Evolutionary conservation across 805 yeast species (phyloP), one percentile per base, ranked within the genome.

Genomic region (Yarrowia alimentaria): DNA sequence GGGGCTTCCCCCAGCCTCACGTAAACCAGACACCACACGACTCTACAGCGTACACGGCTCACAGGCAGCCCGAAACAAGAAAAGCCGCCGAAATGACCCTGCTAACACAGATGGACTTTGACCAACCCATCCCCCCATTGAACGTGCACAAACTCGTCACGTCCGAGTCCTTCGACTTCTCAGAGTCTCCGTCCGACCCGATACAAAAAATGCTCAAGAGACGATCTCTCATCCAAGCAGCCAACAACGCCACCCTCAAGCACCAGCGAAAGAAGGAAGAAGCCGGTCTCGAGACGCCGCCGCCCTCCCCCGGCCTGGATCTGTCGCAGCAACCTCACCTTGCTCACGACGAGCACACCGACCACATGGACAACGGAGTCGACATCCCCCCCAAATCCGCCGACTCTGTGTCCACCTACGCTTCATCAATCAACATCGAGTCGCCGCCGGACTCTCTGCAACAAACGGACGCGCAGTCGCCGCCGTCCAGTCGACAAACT

Each of bases 91-190:
- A 21, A 21, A 21, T 21, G 9, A 21, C 9, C 4, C 11, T 17
- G 28, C 45, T 37, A 26, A 37, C 47, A 5, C 24, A 40, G 47
- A 34, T 40, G 47, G 47, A 40, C 13, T 25, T 40, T 11, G 31
- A 37, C 22, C 31, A 25, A n/a, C 47, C 47, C 24, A 14, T 40
- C 16, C 33, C 32, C 7, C 47, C 33, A 30, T 28, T 40, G 25
- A 28, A 26, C 47, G 47, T 40, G 47, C 25, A 40, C 47, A 40
- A 40, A 13, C 47, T 40, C 14, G 47, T 40, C 3, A 5, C 47
- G 7, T 40, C 50, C n/a, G 50, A 43, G 22, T 30, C 50, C 21
- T 43, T 43, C 12, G 50, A 43, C 37, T 43, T 43, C 21, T 43
- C 50, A 13, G 50, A 43, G 37, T 30, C 35, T n/a, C 50, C 50